Base-by-base conservation (phyloP, 768 basidiomycete species). In the Rhizopogon rudus region DNA sequence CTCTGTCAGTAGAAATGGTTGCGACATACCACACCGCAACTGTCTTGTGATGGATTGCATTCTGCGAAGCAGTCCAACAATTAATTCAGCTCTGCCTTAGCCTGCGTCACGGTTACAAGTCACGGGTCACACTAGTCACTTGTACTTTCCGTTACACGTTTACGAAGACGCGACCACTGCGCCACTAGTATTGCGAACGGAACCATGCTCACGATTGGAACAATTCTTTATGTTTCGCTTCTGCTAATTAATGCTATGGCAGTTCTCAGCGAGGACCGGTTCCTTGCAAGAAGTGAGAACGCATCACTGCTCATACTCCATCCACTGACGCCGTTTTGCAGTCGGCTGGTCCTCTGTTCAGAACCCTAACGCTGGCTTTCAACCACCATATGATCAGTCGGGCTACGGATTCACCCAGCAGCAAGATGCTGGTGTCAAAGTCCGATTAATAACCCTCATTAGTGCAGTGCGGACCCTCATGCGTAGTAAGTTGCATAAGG, bases 201-300 rank as follows among this genome's bases (percentile, higher is more conserved):
- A 63, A 67, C 61, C 54, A 84, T 84, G 79, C 71, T 82, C 56
- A 70, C 78, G 56, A 72, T 91, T 44, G 90, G 89, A 40, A 81
- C 81, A 14, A 81, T 97, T 60, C 73, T 98, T 62, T 93, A 97
- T 76, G 87, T 93, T 54, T 76, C 84, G 25, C 78, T 99, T 22
- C 83, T 99, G 42, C 77, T 98, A 67, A 83, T 94, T 63, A 98
- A 99, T 70, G 92, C 94, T 44, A 84, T 98, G 70, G 96, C 96
- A 7, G 87, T 99, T 55, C 79, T 99, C 58, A 96, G 86, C 65
- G 96, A 99, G 72, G 96, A 99, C 63, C 83, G 96, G 6, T 99
- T 99, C 73, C 85, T 99, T 53, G 88, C 93, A 20, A 79, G 87
- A 67, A 93, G 94, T 96, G 67, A 63, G 88, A 80, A 54, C 55